A percentile compares a stretch with the other conserved stretches of the same genome.
Conservation (phyloP, 352 stramenopile species). For the Peronospora farinosa region DNA sequence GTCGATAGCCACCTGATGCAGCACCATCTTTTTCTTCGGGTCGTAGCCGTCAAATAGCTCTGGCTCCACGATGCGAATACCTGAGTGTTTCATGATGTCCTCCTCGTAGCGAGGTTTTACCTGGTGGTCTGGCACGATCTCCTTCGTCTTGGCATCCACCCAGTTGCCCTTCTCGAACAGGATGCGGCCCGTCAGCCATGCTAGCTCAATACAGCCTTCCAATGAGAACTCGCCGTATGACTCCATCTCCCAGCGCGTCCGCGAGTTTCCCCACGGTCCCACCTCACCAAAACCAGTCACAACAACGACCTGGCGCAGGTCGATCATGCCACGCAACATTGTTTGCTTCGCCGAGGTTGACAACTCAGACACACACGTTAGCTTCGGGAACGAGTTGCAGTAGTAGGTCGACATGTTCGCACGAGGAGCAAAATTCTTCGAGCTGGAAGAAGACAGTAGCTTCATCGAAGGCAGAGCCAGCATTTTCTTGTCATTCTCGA, state of each 20-base stretch:
- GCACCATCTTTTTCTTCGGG: slow-evolving; percentile 79
- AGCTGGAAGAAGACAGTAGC: slow-evolving; percentile 7
- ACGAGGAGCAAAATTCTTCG: slow-evolving; percentile 35
- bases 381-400: slow-evolving; percentile 56
- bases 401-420: slow-evolving; percentile 76
- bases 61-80: slow-evolving; percentile 82
- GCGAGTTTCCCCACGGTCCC: slow-evolving; percentile 78
- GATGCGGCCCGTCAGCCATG: slow-evolving; percentile 81
- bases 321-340: slow-evolving; percentile 65
- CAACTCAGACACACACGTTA: slow-evolving; percentile 36
- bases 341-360: slow-evolving; percentile 34
- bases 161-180: slow-evolving; percentile 77
- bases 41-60: slow-evolving; percentile 86
- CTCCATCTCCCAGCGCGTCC: slow-evolving; percentile 88
- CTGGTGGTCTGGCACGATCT: slow-evolving; percentile 64
- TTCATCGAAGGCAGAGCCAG: slow-evolving; percentile 19
- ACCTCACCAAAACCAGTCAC: slow-evolving; percentile 85
- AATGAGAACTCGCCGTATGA: slow-evolving; percentile 85
- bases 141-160: slow-evolving; percentile 78
- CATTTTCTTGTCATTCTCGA: slow-evolving; percentile 38
- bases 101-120: slow-evolving; percentile 83
- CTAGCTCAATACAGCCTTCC: slow-evolving; percentile 84
- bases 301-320: slow-evolving; percentile 79
- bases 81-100: slow-evolving; percentile 65
- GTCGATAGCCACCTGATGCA: slow-evolving; percentile 84